Percentiles rank a stretch among this genome's conserved stretches.
phyloP scores from a whole-genome alignment of 2,329 filamentous ascomycete species.

The Biscogniauxia mediterranea region DNA sequence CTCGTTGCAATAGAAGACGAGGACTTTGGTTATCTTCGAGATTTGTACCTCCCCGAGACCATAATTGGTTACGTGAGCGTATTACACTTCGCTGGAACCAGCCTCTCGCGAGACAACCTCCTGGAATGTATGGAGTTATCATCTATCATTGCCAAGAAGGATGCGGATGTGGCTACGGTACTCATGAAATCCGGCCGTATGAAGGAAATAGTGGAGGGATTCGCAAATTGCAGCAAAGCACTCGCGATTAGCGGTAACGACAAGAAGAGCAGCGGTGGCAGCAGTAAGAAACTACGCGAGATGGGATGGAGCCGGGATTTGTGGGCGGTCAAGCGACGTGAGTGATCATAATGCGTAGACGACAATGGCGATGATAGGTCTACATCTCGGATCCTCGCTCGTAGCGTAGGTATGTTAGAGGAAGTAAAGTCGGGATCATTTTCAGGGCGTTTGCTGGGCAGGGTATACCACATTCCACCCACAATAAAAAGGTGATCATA shows the following conservation, averaged over 20 bases:
- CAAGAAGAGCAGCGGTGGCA: conserved; percentile 49
- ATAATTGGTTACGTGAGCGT: conserved; percentile 80
- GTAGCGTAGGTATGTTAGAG: neutral
- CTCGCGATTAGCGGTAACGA: conserved; percentile 57
- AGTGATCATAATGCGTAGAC: neutral
- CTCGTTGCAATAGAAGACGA: conserved; percentile 44
- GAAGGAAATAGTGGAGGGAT: conserved; percentile 71
- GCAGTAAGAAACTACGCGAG: conserved; percentile 59
- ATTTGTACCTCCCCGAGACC: conserved; percentile 80
- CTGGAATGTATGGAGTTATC: conserved; percentile 87
- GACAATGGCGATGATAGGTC: neutral
- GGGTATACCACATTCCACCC: neutral
- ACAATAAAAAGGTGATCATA: neutral
- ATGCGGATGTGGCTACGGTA: conserved; percentile 62
- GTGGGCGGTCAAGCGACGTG: conserved; percentile 52
- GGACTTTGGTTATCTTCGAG: conserved; percentile 65
- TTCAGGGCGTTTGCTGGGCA: neutral
- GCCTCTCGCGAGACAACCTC: conserved; percentile 71
- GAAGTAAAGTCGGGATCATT: neutral
- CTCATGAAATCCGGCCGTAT: conserved; percentile 67
- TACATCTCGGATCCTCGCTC: conserved; percentile 7
- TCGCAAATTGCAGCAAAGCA: conserved; percentile 76
- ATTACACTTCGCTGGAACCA: conserved; percentile 74
- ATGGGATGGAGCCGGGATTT: conserved; percentile 63
- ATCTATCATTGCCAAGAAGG: conserved; percentile 68